Conservation (phyloP, 768 basidiomycete species). For the Suillus subluteus region DNA sequence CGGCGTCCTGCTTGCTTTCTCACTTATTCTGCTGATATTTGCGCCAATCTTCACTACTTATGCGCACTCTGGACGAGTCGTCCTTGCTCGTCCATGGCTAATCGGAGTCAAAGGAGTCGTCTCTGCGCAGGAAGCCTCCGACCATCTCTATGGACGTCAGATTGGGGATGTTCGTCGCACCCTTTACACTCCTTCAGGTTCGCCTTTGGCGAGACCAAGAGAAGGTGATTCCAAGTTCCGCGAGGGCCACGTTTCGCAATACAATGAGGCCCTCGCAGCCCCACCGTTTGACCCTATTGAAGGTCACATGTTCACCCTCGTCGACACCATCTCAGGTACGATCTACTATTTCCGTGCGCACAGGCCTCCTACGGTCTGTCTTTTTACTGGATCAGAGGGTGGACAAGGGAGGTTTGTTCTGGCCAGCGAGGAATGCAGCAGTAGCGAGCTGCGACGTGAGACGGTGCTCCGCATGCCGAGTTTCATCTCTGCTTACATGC, state of each 20-base stretch:
- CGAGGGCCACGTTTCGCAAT: slow-evolving; percentile 21
- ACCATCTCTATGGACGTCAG: slow-evolving; percentile 19
- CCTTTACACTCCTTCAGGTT: slow-evolving; percentile 25
- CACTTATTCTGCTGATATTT: slow-evolving; percentile 17
- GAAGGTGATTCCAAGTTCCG: slow-evolving; percentile 17
- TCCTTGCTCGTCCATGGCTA: slow-evolving; percentile 24
- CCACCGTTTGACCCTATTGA: background rate
- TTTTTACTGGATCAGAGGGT: slow-evolving; percentile 23
- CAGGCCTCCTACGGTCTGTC: slow-evolving; percentile 27
- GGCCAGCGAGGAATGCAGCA: slow-evolving; percentile 25
- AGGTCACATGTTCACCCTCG: slow-evolving; percentile 25
- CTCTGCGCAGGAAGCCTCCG: slow-evolving; percentile 25
- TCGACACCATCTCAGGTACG: slow-evolving; percentile 26
- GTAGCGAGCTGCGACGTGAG: slow-evolving; percentile 28
- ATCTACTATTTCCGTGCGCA: slow-evolving; percentile 29
- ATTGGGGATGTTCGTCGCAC: slow-evolving; percentile 3
- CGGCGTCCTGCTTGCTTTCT: slow-evolving; percentile 1
- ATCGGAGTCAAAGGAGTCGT: slow-evolving; percentile 30
- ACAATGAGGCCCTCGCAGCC: background rate
- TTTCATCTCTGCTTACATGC: slow-evolving; percentile 22
- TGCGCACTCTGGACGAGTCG: slow-evolving; percentile 21
- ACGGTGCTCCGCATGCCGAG: slow-evolving; percentile 29
- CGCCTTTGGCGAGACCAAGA: slow-evolving; percentile 10
- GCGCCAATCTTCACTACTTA: slow-evolving; percentile 20
- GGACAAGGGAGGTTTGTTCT: slow-evolving; percentile 28